Conservation (phyloP, 2,329 filamentous ascomycete genomes). For the Hypocreales sp. region DNA sequence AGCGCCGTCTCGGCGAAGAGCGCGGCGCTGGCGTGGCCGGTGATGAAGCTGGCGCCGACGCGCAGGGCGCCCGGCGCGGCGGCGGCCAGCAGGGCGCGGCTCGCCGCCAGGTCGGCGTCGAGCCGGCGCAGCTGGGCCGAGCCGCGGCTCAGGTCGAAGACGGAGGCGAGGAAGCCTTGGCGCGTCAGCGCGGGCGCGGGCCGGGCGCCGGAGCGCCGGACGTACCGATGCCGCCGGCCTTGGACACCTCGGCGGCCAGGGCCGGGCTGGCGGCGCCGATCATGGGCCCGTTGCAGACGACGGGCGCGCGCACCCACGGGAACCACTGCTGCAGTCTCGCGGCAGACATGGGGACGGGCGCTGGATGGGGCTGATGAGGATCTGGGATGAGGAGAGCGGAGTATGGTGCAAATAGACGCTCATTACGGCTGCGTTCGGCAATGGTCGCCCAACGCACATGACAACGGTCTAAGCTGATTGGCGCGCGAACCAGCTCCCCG, state of each 20-base stretch:
- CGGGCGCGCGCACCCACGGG: constrained; percentile 13
- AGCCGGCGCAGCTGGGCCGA: constrained; percentile 17
- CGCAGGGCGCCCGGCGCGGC: constrained; percentile 23
- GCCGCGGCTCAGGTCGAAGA: constrained; percentile 12
- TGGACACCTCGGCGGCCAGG: constrained; percentile 20
- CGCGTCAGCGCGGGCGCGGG: no score
- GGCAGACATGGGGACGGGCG: no score
- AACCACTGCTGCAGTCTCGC: constrained; percentile 11
- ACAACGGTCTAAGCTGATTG: no score
- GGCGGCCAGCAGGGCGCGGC: constrained; percentile 11
- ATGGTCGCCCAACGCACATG: no score
- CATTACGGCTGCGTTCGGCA: no score
- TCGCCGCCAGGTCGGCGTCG: constrained; percentile 14
- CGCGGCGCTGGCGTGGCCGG: constrained; percentile 27
- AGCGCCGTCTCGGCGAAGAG: constrained; percentile 27
- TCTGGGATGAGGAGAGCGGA: no score
- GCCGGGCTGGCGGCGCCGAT: constrained; percentile 14
- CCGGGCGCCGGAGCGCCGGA: no score
- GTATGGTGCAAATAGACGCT: no score
- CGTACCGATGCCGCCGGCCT: constrained; percentile 23
- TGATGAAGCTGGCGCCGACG: constrained; percentile 41
- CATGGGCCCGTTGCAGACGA: constrained; percentile 22
- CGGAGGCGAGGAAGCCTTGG: constrained; percentile 16
- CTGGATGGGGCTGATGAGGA: no score
- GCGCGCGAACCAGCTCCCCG: no score